Evolutionary conservation across 495 filamentous ascomycete genomes (phyloP).

Genomic region (Xylaria flabelliformis): DNA sequence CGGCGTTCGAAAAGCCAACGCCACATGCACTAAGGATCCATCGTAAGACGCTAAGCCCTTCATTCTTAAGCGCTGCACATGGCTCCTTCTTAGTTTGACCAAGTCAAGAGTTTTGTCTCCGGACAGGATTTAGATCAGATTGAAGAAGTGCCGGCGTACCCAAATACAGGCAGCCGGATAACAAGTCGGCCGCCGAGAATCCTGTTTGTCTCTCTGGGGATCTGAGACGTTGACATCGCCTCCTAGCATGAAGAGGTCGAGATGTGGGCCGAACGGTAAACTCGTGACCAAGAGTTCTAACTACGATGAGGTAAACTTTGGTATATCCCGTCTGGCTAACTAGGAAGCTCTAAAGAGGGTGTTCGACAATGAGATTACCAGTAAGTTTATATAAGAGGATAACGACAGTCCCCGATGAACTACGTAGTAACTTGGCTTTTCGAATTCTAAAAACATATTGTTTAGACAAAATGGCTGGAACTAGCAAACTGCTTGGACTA

Average conservation of each 20-base stretch:
- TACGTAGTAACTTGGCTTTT: background rate
- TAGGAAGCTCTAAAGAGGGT: background rate
- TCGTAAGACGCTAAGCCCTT: background rate
- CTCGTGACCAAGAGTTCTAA: slow-evolving; percentile 1
- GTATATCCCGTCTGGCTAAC: background rate
- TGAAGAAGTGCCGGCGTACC: background rate
- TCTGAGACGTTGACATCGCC: background rate
- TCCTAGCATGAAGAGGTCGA: background rate
- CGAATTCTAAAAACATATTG: background rate
- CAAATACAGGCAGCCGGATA: background rate
- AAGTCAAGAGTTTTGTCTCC: background rate
- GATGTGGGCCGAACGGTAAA: background rate
- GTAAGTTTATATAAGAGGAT: background rate
- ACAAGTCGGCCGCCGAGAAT: background rate
- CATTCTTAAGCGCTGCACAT: background rate
- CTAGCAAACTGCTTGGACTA: background rate
- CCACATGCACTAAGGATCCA: slow-evolving; percentile 1
- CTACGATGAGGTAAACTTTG: background rate
- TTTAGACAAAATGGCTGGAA: background rate
- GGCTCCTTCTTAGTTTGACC: slow-evolving; percentile 5
- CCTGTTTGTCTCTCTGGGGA: background rate
- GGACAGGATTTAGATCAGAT: background rate
- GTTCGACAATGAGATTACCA: background rate
- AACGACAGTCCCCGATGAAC: background rate
- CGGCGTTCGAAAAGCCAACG: background rate